These are phyloP conservation scores for Plasmodium knowlesi DNA, from an alignment of 169 alveolate species.

Conservation along the genomic window DNA sequence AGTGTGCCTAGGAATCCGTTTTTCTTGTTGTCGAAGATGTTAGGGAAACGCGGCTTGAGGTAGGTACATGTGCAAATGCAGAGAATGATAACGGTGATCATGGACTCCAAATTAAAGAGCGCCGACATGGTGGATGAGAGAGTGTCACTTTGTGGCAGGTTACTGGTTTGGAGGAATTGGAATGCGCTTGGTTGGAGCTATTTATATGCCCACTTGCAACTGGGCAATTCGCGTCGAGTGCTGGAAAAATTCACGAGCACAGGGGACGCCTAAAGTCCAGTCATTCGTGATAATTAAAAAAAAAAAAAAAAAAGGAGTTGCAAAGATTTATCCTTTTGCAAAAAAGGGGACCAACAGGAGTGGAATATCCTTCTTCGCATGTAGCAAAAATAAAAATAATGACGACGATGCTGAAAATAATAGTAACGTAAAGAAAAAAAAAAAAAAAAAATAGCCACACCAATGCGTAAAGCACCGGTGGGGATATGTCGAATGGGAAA, in stretches of 20 bases:
- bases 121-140: slow-evolving; percentile 90
- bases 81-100: slow-evolving; percentile 90
- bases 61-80: slow-evolving; percentile 96
- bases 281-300: neutral
- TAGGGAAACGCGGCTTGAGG: slow-evolving; percentile 91
- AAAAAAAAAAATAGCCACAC: neutral
- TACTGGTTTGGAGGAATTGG: no score
- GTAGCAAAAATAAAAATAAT: neutral
- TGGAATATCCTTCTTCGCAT: no score
- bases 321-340: neutral
- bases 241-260: neutral
- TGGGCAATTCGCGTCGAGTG: neutral
- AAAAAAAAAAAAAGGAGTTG: neutral
- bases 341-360: neutral
- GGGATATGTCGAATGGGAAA: neutral
- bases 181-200: no score
- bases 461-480: neutral
- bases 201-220: neutral
- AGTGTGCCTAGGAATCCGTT: slow-evolving; percentile 94
- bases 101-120: slow-evolving; percentile 92
- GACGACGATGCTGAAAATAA: neutral
- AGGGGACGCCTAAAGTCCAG: neutral
- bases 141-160: no score
- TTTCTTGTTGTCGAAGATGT: slow-evolving; percentile 87
- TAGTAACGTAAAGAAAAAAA: neutral